Base-by-base conservation (phyloP, 306 rosid species). In the Dicorynia guianensis region DNA sequence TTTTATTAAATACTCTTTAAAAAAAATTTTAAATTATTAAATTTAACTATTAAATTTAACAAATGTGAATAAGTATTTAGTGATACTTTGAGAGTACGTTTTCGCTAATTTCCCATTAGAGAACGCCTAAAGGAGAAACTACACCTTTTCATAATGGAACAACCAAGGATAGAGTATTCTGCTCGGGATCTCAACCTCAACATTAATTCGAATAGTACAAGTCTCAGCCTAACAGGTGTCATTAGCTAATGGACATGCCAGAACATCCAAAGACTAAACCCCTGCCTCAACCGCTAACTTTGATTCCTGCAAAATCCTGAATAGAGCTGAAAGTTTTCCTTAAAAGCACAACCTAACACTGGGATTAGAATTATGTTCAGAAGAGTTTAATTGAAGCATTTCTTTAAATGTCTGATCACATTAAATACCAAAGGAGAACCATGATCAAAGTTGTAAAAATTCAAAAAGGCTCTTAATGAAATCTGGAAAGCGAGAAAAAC, bases 111-210 rank as follows among this genome's bases (percentile, higher is more conserved):
- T 25, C 2, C 83, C 53, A 80, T 82, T 54, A 69, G 55, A 63
- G 58, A 55, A 38, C 8, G 35, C 4, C 73, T 74, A 48, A 43
- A 66, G 55, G 47, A 19, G 46, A 76, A 66, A 34, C 78, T 34
- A 69, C 8, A 55, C 40, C 48, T 18, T 76, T 43, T 55, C 53
- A 63, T 40, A 14, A 60, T 18, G 57, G 72, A 69, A 49, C 72
- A 61, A 76, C 76, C 62, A 84, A 61, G 35, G 38, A 48, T 56
- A 35, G 57, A 47, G 7, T 39, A 67, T 54, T 40, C 49, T 18
- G 9, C 44, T 47, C 13, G 77, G 77, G 85, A 69, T 68, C 82
- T 71, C 30, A 40, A 67, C 62, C 71, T 62, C 72, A 76, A 67
- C 74, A 58, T 30, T 9, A 56, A 19, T 42, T 19, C 12, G 4